Conservation (phyloP, 225 moss, liverwort and hornwort genomes). For the Physcomitrium patens region DNA sequence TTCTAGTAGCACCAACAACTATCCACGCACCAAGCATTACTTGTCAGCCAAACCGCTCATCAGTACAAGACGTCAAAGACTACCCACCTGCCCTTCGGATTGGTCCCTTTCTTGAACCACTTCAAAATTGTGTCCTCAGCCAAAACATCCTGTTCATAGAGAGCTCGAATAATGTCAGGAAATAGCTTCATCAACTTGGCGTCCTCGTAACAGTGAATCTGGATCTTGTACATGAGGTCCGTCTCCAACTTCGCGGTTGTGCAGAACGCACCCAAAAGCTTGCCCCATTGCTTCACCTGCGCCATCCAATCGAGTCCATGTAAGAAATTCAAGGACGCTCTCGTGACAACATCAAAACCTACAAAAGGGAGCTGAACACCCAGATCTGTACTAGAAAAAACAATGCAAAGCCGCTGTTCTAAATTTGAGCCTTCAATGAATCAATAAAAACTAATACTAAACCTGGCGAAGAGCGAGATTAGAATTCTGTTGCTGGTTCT, state of each 20-base stretch:
- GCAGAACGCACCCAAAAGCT: constrained; percentile 77
- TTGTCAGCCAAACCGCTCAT: no score
- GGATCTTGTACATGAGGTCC: constrained; percentile 85
- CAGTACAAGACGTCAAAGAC: no score
- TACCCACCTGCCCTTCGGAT: constrained; percentile 76
- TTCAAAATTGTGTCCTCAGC: constrained; percentile 75
- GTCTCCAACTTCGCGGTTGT: constrained; percentile 73
- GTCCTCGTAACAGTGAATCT: constrained; percentile 86
- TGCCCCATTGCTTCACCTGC: constrained; percentile 87
- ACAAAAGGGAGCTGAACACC: no score
- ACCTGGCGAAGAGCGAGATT: constrained; percentile 85
- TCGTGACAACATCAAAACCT: no score
- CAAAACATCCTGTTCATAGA: constrained; percentile 82
- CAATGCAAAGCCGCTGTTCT: no score
- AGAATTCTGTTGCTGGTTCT: constrained; percentile 83
- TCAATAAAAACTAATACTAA: no score
- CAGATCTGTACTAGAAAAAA: no score
- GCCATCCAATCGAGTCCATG: neutral
- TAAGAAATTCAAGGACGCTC: neutral
- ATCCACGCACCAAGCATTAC: no score
- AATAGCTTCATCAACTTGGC: constrained; percentile 88
- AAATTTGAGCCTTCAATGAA: no score
- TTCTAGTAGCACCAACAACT: no score
- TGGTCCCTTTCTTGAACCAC: constrained; percentile 79
- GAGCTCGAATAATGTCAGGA: constrained; percentile 73